Conservation (phyloP, 1,284 basidiomycete species). For the Marasmius oreades region DNA sequence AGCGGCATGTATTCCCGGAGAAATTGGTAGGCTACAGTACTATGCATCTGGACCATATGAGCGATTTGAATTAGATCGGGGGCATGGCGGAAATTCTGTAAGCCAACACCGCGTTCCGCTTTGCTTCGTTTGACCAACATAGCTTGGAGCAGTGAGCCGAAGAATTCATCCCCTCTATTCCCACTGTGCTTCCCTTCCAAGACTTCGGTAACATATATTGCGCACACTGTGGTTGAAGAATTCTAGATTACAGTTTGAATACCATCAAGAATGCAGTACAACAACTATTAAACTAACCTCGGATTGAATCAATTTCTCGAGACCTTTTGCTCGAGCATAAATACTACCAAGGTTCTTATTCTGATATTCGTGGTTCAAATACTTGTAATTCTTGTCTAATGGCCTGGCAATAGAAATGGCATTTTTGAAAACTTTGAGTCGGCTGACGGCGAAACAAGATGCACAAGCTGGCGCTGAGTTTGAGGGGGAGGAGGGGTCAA, state of each 20-base stretch:
- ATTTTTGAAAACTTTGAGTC: background rate
- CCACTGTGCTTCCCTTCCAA: background rate
- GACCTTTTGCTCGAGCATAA: background rate
- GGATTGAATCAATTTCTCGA: background rate
- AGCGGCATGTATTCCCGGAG: background rate
- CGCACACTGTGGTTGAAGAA: background rate
- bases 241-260: too few relatives aligned
- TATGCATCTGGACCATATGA: background rate
- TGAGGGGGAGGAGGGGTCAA: background rate
- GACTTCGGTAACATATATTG: background rate
- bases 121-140: background rate
- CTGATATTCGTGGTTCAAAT: background rate
- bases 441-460: background rate
- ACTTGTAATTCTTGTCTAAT: background rate
- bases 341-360: background rate
- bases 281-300: background rate
- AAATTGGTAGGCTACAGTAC: background rate
- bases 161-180: background rate
- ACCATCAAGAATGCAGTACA: too few relatives aligned
- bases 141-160: background rate
- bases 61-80: background rate
- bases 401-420: background rate
- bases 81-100: background rate
- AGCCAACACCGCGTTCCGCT: background rate
- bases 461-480: background rate